Percentiles rank a stretch among this genome's conserved stretches.
Evolutionary conservation across 2,329 filamentous ascomycete species (phyloP).

Genomic region (Ophiostoma quercus): DNA sequence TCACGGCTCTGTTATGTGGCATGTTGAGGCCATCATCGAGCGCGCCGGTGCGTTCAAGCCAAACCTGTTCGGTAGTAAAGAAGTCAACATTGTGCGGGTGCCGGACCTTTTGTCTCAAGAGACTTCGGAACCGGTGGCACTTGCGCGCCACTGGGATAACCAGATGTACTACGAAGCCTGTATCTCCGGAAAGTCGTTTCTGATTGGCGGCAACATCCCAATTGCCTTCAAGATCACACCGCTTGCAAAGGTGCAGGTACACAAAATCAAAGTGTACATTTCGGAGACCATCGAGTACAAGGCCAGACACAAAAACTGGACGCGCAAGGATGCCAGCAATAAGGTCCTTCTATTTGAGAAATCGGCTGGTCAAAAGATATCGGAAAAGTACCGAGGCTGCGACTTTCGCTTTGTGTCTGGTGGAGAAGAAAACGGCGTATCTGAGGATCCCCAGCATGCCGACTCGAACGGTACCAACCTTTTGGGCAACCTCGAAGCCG

Average conservation of each 20-base stretch:
- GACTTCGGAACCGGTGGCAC: slow-evolving; percentile 88
- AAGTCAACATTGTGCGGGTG: slow-evolving; percentile 77
- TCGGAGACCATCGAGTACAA: slow-evolving; percentile 90
- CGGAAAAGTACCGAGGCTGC: slow-evolving; percentile 67
- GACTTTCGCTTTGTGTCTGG: slow-evolving; percentile 72
- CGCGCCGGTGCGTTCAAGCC: slow-evolving; percentile 84
- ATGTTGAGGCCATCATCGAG: slow-evolving; percentile 78
- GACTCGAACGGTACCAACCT: slow-evolving; percentile 55
- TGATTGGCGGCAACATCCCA: slow-evolving; percentile 78
- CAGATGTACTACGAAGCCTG: slow-evolving; percentile 94
- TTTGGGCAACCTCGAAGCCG: slow-evolving; percentile 70
- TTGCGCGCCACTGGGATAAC: slow-evolving; percentile 90
- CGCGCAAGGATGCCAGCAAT: slow-evolving; percentile 68
- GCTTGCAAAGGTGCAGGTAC: slow-evolving; percentile 85
- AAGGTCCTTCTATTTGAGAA: slow-evolving; percentile 89
- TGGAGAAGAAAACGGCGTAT: slow-evolving; percentile 61
- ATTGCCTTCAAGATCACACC: slow-evolving; percentile 93
- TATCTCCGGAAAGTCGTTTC: slow-evolving; percentile 92
- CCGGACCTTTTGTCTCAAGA: slow-evolving; percentile 85
- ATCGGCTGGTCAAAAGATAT: slow-evolving; percentile 69
- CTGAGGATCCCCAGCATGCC: slow-evolving; percentile 40
- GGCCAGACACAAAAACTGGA: slow-evolving; percentile 74
- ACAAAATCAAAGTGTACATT: slow-evolving; percentile 85
- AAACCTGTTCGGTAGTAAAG: slow-evolving; percentile 75
- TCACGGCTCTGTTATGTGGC: slow-evolving; percentile 81